Evolutionary conservation across 2,329 filamentous ascomycete species (phyloP).

Genomic region (Fusarium sp.): DNA sequence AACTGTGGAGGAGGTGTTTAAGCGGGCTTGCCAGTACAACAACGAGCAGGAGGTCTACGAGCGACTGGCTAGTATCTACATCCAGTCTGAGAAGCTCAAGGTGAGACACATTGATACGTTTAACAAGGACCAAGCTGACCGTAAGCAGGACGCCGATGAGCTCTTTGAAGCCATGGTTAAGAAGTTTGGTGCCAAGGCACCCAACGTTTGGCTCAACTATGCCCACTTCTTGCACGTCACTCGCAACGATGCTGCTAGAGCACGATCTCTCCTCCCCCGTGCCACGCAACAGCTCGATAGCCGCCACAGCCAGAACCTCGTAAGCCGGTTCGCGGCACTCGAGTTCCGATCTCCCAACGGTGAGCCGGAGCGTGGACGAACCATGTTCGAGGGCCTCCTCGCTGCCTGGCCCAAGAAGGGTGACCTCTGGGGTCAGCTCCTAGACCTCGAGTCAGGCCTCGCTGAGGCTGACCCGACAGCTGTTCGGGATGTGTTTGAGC

Average conservation of each 20-base stretch:
- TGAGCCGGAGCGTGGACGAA: conserved; percentile 90
- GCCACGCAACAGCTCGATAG: conserved; percentile 85
- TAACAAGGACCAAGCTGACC: conserved; percentile 43
- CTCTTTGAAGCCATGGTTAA: conserved; percentile 89
- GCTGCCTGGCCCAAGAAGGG: conserved; percentile 88
- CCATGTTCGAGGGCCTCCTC: conserved; percentile 91
- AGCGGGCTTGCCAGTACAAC: conserved; percentile 92
- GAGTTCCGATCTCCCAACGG: conserved; percentile 89
- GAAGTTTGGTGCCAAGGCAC: conserved; percentile 85
- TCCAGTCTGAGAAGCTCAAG: conserved; percentile 86
- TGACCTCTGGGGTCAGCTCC: conserved; percentile 91
- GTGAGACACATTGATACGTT: conserved; percentile 63
- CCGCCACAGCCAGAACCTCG: conserved; percentile 74
- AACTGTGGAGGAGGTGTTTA: conserved; percentile 86
- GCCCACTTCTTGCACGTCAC: conserved; percentile 90
- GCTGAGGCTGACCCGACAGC: conserved; percentile 66
- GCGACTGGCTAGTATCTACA: conserved; percentile 92
- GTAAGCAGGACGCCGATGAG: conserved; percentile 81
- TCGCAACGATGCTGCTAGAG: conserved; percentile 75
- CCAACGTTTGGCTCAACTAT: conserved; percentile 93
- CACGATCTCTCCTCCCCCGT: conserved; percentile 81
- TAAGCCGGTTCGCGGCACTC: conserved; percentile 88
- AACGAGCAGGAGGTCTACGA: conserved; percentile 91
- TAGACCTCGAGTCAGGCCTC: conserved; percentile 83
- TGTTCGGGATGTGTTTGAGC: conserved; percentile 84